Evolutionary conservation across 176 grass and related monocot species (phyloP).

Genomic region (Oryza coarctata): DNA sequence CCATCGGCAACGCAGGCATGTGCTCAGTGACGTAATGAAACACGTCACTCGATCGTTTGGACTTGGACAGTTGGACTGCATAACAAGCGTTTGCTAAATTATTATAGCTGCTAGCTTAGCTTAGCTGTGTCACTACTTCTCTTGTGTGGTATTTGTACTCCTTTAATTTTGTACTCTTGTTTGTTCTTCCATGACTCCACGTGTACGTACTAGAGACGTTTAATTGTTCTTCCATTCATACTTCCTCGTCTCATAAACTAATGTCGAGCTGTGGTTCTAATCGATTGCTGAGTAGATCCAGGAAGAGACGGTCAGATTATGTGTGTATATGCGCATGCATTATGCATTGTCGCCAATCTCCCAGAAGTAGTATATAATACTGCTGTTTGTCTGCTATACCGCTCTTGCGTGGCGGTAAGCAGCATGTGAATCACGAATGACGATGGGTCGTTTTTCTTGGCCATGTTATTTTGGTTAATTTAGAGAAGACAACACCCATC

Average conservation of each 20-base stretch:
- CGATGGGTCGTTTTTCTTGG: conserved; percentile 25
- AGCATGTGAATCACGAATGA: conserved; percentile 41
- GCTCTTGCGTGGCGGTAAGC: conserved; percentile 7
- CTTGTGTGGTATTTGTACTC: not conserved
- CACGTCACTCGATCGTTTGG: conserved; percentile 26
- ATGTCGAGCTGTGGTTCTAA: not conserved
- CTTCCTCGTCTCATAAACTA: not conserved
- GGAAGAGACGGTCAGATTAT: not conserved
- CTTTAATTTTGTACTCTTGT: not conserved
- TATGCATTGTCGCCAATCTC: conserved; percentile 7
- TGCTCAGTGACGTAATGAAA: conserved; percentile 24
- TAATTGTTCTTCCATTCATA: not conserved
- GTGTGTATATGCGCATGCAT: not conserved
- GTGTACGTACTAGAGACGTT: not conserved
- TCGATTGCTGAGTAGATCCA: not conserved
- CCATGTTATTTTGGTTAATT: not conserved
- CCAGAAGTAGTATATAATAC: not conserved
- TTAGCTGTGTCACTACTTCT: not conserved
- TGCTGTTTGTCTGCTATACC: not conserved
- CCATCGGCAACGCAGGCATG: conserved; percentile 6
- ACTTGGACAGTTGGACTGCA: not conserved
- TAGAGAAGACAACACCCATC: not conserved
- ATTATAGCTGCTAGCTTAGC: not conserved
- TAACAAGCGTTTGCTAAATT: too few relatives aligned
- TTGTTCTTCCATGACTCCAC: not conserved